Evolutionary conservation across 768 basidiomycete species (phyloP), one percentile per base, ranked within the genome.

Genomic region (Pleurotus ostreatus): DNA sequence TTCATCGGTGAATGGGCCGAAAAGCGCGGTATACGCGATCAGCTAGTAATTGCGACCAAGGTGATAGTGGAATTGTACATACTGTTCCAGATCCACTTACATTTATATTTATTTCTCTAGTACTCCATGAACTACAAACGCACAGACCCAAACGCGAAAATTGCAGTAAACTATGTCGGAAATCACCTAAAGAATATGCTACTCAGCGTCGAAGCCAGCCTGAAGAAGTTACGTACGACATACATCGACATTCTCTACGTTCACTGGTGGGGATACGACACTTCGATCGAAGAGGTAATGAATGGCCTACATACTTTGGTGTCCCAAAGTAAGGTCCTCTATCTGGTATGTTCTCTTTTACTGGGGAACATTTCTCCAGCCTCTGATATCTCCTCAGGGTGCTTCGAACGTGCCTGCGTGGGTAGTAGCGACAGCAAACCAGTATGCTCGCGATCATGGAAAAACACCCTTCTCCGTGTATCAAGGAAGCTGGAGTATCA

Each of bases 271-370:
- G 82, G 84, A 61, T 82, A 70, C 58, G 65, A 71, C 12, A 81
- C 79, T 8, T 70, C 71, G 13, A 70, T 85, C 46, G 76, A 79
- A 59, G 84, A 87, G 65, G 66, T 85, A 26, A 83, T 86, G 81
- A 72, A 76, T 46, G 66, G 70, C 4, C 67, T 87, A 4, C 79
- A 86, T 60, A 71, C 71, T 18, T 72, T 85, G 39, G 78, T 85
- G 46, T 64, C 67, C 6, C 62, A 68, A 20, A 76, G 84, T 15
- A 85, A 84, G 62, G 80, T 84, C 15, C 63, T 79, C 4, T 80
- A 82, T 59, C 68, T 72, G 20, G 72, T 71, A 51, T 53, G 65
- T 46, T 18, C 9, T 34, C 23, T 25, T 8, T 37, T 11, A 43
- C 20, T 13, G 12, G 16, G 44, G 20, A 15, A 20, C 23, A 11